Percentiles rank a stretch among this genome's conserved stretches.
These are phyloP conservation scores for Ramichloridium luteum DNA, from an alignment of 2,329 filamentous ascomycete species.

Conservation along the genomic window DNA sequence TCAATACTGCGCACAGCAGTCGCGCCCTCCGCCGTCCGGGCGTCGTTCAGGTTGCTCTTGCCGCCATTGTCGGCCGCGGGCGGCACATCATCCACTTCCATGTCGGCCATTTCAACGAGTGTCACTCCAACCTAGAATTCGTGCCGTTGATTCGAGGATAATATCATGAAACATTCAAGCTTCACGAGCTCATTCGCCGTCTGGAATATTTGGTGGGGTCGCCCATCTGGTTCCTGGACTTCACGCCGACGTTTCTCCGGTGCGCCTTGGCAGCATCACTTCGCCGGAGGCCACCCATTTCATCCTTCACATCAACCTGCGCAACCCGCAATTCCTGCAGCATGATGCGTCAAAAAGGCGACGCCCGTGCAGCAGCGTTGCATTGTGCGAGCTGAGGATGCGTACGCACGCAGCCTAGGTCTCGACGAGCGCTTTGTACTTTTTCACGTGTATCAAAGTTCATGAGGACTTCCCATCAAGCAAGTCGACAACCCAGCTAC, in stretches of 20 bases:
- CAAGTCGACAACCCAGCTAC: slow-evolving; percentile 20
- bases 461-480: slow-evolving; percentile 2
- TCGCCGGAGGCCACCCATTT: no score
- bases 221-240: slow-evolving; percentile 2
- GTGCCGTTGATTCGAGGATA: background rate
- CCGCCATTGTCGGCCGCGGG: slow-evolving; percentile 23
- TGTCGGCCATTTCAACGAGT: slow-evolving; percentile 23
- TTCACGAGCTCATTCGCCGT: background rate
- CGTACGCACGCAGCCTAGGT: no score
- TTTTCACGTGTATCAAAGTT: no score
- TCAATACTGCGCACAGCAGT: slow-evolving; percentile 77
- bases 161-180: background rate
- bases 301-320: no score
- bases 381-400: no score
- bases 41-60: slow-evolving; percentile 37
- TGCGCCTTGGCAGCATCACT: no score
- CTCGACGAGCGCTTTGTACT: no score
- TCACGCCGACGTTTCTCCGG: no score
- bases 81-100: slow-evolving; percentile 47
- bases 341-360: no score
- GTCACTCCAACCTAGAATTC: background rate
- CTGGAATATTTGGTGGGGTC: background rate
- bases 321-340: no score
- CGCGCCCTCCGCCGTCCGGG: slow-evolving; percentile 61
- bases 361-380: no score